Evolutionary conservation across 106 monocot genomes (phyloP), one percentile per base, ranked within the genome.

Genomic region (Xerophyta viscosa): DNA sequence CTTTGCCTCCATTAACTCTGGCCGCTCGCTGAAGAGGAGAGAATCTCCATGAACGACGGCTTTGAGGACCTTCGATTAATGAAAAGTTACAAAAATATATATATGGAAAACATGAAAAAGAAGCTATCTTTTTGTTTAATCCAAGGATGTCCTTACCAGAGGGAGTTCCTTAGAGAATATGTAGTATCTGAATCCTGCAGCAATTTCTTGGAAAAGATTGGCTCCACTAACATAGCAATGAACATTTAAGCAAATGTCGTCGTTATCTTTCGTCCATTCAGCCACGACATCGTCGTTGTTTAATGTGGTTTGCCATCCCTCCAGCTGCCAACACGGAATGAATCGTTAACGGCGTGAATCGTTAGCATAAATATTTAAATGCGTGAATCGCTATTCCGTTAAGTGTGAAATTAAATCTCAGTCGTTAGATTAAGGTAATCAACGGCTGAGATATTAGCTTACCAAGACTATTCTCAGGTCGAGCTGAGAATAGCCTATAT

Each of bases 161-260:
- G 88, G 93, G 6, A 94, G 68, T 58, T 94, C 93, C 66, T 94
- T 94, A 21, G 72, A 84, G 81, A 94, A 94, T 48, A 88, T 73
- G 48, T 81, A 52, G 66, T 94, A 94, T 70, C 93, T 77, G 58
- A 94, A 76, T 20, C 77, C 88, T 1, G 84, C 84, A 19, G 75
- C 75, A 23, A 94, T 69, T 44, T 84, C 78, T 56, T 84, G 93
- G 41, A 94, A 56, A 4, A 70, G 57, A 59, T 81, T 81, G 14
- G 88, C 58, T 1, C 93, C 93, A 59, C 84, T 88, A 2, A 94
- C 78, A 67, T 72, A 80, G 75, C 93, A 94, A 57, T 94, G 93
- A 1, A 94, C 93, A 72, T 93, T 80, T 66, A 88, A 63, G 26
- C 83, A 81, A 52, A 73, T 64, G 19, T 73, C 88, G 7, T 75